Conservation (phyloP, 768 basidiomycete species). For the Lentinula raphanica region DNA sequence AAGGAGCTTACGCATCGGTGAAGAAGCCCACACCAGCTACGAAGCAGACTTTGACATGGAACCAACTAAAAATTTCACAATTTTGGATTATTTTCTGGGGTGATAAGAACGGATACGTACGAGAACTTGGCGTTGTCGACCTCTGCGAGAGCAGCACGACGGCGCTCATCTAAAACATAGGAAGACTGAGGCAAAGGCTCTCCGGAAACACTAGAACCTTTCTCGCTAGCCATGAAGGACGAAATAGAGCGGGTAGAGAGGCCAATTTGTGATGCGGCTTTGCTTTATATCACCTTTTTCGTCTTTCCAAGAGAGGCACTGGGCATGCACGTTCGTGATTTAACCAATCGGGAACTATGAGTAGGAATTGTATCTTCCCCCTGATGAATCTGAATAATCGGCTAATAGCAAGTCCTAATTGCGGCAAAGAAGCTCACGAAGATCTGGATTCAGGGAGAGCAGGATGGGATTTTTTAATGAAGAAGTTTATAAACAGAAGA, state of each 20-base stretch:
- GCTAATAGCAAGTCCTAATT: neutral
- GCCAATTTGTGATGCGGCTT: neutral
- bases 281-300: neutral
- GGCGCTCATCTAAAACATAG: conserved; percentile 58
- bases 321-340: neutral
- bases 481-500: neutral
- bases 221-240: conserved; percentile 32
- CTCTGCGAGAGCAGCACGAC: conserved; percentile 77
- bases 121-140: conserved; percentile 85
- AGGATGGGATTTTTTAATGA: neutral
- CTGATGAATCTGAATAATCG: neutral
- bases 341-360: neutral
- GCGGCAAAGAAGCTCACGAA: neutral
- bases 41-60: conserved; percentile 74
- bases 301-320: neutral
- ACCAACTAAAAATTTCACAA: conserved; percentile 52
- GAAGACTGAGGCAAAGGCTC: conserved; percentile 19
- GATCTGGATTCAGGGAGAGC: neutral
- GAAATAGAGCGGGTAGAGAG: neutral
- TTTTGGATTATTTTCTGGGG: conserved; percentile 5
- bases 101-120: conserved; percentile 34
- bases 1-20: conserved; percentile 64
- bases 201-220: conserved; percentile 27
- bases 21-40: conserved; percentile 85
- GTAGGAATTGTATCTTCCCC: neutral